A percentile compares a stretch with the other conserved stretches of the same genome.
phyloP scores from a whole-genome alignment of 345 rosid species.

The Eucalyptus globulus region DNA sequence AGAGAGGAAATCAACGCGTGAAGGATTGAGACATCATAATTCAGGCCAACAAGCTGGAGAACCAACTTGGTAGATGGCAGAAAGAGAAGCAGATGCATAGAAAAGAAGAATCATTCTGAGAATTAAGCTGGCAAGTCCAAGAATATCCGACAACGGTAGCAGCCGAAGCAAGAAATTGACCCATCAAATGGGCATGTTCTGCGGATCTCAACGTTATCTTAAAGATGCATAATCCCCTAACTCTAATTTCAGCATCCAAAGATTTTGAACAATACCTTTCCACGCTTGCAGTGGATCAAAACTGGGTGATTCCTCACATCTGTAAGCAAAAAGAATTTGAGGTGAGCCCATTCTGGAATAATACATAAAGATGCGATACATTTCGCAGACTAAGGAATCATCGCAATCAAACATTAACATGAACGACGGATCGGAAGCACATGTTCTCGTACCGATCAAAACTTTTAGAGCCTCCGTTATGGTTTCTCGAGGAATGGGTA shows the following conservation, averaged over 20 bases:
- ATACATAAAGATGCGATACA: rapidly evolving
- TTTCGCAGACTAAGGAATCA: background rate
- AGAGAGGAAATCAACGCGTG: background rate
- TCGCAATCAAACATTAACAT: background rate
- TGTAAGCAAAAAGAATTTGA: background rate
- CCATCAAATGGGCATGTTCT: background rate
- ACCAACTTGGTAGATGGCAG: background rate
- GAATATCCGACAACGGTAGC: background rate
- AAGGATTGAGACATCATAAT: background rate
- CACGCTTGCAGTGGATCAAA: conserved; percentile 83
- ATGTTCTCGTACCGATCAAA: conserved; percentile 36
- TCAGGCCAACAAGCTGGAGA: background rate
- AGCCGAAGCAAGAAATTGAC: background rate
- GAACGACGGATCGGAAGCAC: background rate
- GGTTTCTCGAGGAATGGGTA: conserved; percentile 36
- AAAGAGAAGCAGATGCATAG: background rate
- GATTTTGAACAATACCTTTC: conserved; percentile 40
- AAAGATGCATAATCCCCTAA: background rate
- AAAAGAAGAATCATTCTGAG: background rate
- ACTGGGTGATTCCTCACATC: conserved; percentile 84
- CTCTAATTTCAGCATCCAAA: background rate
- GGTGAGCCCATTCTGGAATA: background rate
- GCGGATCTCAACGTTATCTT: background rate
- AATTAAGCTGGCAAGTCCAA: background rate
- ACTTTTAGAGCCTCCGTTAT: conserved; percentile 62